Base-by-base conservation (phyloP, 2,329 filamentous ascomycete species). In the Fragosphaeria purpurea region DNA sequence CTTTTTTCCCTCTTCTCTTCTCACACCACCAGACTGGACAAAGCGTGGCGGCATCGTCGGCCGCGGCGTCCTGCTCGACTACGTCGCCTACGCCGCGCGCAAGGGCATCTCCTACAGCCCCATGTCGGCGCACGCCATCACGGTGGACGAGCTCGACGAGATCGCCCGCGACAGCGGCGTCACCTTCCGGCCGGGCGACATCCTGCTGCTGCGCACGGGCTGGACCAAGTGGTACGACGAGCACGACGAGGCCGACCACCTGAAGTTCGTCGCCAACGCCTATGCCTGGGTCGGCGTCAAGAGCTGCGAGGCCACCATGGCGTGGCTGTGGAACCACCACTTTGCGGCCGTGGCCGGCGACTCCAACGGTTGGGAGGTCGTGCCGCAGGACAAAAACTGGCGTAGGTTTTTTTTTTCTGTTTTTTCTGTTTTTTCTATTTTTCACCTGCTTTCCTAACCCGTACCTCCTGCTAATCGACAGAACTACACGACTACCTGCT, bases 251-350 rank as follows among this genome's bases (percentile, higher is more conserved):
- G 63, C 64, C 2, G 63, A 66, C 8, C 58, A 69, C 8, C 60
- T 55, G 6, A 68, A 67, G 54, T 0, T 50, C 34, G 4, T 64
- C 55, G 11, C 47, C 41, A 42, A 50, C 69, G 5, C 58, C 67
- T 48, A 33, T 9, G 41, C 44, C 30, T 53, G 47, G 51, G 44
- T 46, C n/a, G 65, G 75, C 7, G 58, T 74, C 42, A 67, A 79
- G 40, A 74, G 71, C 0, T 60, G 59, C 3, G 65, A 77, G 45
- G 73, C 74, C 43, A 73, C 82, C 4, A 67, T 79, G 7, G 74
- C 77, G 48, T 88, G 83, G 82, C 55, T 87, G 52, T 83, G 85
- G 68, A 80, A 87, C 59, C 77, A 74, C 56, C 80, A 82, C 48
- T 86, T 88, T 57, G 71, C 82, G 0, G 79, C 77, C 1, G 81